Evolutionary conservation across 148 eudicot genomes (phyloP), one percentile per base, ranked within the genome.

Genomic region (Camellia lanceoleosa): DNA sequence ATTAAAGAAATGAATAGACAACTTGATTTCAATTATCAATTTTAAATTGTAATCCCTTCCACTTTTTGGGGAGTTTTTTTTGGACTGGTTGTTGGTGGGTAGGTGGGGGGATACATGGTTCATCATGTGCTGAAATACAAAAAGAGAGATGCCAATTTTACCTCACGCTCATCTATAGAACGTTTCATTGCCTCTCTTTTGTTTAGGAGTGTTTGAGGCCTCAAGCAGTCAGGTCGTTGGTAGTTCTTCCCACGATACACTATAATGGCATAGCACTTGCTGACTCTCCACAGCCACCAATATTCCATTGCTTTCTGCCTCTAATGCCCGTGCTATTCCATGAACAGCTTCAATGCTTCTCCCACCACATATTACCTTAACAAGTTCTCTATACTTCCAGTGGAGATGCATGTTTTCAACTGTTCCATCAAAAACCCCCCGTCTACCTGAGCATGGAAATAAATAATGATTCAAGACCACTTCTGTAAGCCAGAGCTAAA

Each of bases 341-440:
- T 86, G 87, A 77, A 92, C 88, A 79, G 92, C 99, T 67, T 85
- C 90, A 78, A 90, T 90, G 87, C 85, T 85, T 85, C 87, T 85
- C 51, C 90, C 92, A 46, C 95, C 95, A 73, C 91, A 86, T 62
- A 94, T 87, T 82, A 97, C 85, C 89, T 97, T 97, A 70, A 97
- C 99, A 74, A 97, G 90, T 84, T 97, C 99, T 84, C 99, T 87
- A 83, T 97, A 97, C 85, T 97, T 97, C 99, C 99, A 97, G 82
- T 97, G 99, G 62, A 97, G 90, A 90, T 97, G 99, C 99, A 97
- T 94, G 85, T 97, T 97, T 86, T 97, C 97, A 83, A 97, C 85
- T 20, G 99, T 97, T 76, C 99, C 99, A 87, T 91, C 98, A 91
- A 97, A 97, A 73, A 97, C 95, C 79, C 98, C 98, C 71, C 99